Conservation (phyloP, 2,329 filamentous ascomycete genomes). For the Curvularia spicifera region DNA sequence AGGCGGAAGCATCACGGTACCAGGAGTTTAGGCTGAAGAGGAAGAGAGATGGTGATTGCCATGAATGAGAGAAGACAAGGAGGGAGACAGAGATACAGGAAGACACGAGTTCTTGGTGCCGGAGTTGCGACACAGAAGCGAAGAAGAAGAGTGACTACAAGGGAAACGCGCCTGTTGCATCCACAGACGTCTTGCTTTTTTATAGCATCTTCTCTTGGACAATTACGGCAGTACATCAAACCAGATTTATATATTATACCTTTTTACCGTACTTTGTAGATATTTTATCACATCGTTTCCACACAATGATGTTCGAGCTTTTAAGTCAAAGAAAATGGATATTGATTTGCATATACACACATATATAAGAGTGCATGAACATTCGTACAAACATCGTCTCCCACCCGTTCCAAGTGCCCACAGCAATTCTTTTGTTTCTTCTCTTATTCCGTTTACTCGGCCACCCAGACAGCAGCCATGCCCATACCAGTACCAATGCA, state of each 20-base stretch:
- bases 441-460: slow-evolving; percentile 66
- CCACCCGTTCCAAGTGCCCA: no score
- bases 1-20: neutral
- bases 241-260: neutral
- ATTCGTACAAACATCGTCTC: neutral
- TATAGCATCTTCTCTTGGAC: neutral
- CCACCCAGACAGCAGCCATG: slow-evolving; percentile 96
- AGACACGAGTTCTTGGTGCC: neutral
- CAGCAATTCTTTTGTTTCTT: neutral
- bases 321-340: neutral
- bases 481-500: slow-evolving; percentile 96
- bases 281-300: neutral
- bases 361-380: neutral
- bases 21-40: neutral
- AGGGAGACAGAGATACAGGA: neutral
- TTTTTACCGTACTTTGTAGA: neutral
- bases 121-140: neutral
- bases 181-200: neutral
- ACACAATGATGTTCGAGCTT: neutral
- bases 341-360: slow-evolving; percentile 1
- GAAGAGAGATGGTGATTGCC: neutral
- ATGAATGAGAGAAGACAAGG: neutral
- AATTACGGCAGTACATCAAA: neutral
- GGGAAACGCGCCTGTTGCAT: neutral
- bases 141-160: neutral